These are phyloP conservation scores for Backusella australiensis DNA, from an alignment of 192 early-diverging fungal genomes.

Conservation along the genomic window DNA sequence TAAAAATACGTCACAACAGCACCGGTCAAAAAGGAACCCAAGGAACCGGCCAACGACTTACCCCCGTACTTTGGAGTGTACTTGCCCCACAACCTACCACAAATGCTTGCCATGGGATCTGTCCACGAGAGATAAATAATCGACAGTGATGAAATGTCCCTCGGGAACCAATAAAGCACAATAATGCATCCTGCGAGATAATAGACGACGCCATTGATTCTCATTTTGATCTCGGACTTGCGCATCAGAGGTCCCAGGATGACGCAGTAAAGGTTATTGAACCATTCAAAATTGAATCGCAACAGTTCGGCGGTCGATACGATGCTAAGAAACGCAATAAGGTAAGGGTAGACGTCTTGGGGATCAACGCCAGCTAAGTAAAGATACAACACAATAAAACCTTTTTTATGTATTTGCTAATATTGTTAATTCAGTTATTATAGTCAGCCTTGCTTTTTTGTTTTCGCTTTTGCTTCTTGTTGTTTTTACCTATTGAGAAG, in stretches of 20 bases:
- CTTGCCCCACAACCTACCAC: constrained; percentile 39
- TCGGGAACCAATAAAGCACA: constrained; percentile 31
- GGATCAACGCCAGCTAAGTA: constrained; percentile 27
- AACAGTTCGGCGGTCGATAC: constrained; percentile 31
- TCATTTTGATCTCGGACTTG: constrained; percentile 31
- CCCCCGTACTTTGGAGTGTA: constrained; percentile 38
- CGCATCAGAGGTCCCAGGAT: constrained; percentile 44
- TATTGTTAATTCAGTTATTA: neutral
- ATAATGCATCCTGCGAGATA: constrained; percentile 38
- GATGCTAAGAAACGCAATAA: constrained; percentile 22
- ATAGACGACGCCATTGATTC: constrained; percentile 42
- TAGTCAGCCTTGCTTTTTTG: neutral
- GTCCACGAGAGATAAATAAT: constrained; percentile 49
- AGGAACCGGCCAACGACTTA: constrained; percentile 44
- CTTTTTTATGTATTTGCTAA: constrained; percentile 19
- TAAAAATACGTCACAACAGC: constrained; percentile 34
- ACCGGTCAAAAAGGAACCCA: constrained; percentile 35
- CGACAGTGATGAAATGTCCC: constrained; percentile 43
- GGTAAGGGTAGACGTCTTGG: constrained; percentile 18
- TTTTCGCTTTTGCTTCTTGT: neutral
- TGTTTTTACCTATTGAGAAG: constrained; percentile 40
- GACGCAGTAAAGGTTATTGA: constrained; percentile 39
- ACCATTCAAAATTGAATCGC: constrained; percentile 35
- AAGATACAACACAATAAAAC: constrained; percentile 40
- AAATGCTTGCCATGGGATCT: constrained; percentile 44